Percentiles rank a stretch among this genome's conserved stretches.
These are phyloP conservation scores for Waltergamsia citrina DNA, from an alignment of 2,329 filamentous ascomycete genomes.

Conservation along the genomic window DNA sequence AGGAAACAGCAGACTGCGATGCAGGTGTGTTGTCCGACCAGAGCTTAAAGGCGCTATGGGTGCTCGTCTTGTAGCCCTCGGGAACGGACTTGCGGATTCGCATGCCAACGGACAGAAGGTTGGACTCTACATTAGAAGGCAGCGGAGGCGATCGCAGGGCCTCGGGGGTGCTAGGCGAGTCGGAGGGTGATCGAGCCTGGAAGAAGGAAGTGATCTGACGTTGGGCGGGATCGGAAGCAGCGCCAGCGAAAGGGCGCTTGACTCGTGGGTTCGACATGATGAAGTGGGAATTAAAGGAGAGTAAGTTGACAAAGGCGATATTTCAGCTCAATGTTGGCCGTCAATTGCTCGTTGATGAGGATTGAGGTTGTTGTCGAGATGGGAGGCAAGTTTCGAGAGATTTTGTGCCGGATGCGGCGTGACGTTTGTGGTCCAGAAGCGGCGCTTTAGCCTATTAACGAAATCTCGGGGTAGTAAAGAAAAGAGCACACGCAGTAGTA, in stretches of 20 bases:
- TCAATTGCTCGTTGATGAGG: neutral
- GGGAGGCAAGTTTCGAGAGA: neutral
- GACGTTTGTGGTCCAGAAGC: neutral
- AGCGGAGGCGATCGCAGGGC: slow-evolving; percentile 37
- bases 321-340: no score
- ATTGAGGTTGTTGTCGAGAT: neutral
- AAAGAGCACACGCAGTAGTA: neutral
- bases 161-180: slow-evolving; percentile 14
- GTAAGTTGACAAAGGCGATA: no score
- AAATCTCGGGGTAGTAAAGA: neutral
- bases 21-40: slow-evolving; percentile 28
- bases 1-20: neutral
- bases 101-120: slow-evolving; percentile 89
- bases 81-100: slow-evolving; percentile 85
- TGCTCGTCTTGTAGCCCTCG: slow-evolving; percentile 79
- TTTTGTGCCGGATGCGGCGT: no score
- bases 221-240: slow-evolving; percentile 46
- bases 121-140: slow-evolving; percentile 62
- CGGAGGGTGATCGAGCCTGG: slow-evolving; percentile 23
- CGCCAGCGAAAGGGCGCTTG: slow-evolving; percentile 54
- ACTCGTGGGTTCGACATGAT: slow-evolving; percentile 43
- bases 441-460: neutral
- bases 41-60: slow-evolving; percentile 39
- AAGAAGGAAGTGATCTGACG: slow-evolving; percentile 59
- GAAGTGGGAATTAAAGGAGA: no score